phyloP scores from a whole-genome alignment of 108 stramenopile species.

The Chaetoceros tenuissimus region DNA sequence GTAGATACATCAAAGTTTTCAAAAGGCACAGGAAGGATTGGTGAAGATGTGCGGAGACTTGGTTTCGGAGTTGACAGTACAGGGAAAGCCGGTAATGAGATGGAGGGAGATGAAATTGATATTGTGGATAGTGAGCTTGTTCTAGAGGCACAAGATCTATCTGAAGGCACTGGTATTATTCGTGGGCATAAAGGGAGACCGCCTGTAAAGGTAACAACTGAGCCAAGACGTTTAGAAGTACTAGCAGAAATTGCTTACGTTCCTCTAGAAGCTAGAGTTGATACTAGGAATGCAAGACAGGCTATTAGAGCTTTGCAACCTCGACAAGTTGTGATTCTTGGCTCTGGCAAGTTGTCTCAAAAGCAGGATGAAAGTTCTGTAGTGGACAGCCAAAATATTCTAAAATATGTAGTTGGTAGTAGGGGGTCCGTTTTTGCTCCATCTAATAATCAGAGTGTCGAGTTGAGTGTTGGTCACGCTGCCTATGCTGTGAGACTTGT shows the following conservation, averaged over 20 bases:
- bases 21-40: conserved; percentile 60
- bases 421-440: conserved; percentile 31
- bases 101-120: conserved; percentile 20
- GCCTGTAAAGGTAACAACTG: conserved; percentile 64
- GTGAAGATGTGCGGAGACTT: conserved; percentile 59
- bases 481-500: conserved; percentile 72
- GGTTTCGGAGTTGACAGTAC: conserved; percentile 67
- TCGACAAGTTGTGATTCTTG: conserved; percentile 72
- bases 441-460: conserved; percentile 50
- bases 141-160: conserved; percentile 70
- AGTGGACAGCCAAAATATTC: not conserved
- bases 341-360: conserved; percentile 13
- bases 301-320: conserved; percentile 82
- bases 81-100: conserved; percentile 17
- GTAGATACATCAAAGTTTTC: conserved; percentile 77
- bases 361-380: not conserved
- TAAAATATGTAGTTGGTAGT: conserved; percentile 2
- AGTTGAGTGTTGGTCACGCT: conserved; percentile 69
- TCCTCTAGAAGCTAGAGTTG: conserved; percentile 73
- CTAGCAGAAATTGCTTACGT: conserved; percentile 79
- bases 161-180: conserved; percentile 80
- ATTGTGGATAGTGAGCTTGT: conserved; percentile 50
- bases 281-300: conserved; percentile 76
- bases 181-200: conserved; percentile 78
- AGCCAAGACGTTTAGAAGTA: conserved; percentile 54